These are phyloP conservation scores for Ligustrum vulgare DNA, from an alignment of 257 asterid species.

Conservation along the genomic window DNA sequence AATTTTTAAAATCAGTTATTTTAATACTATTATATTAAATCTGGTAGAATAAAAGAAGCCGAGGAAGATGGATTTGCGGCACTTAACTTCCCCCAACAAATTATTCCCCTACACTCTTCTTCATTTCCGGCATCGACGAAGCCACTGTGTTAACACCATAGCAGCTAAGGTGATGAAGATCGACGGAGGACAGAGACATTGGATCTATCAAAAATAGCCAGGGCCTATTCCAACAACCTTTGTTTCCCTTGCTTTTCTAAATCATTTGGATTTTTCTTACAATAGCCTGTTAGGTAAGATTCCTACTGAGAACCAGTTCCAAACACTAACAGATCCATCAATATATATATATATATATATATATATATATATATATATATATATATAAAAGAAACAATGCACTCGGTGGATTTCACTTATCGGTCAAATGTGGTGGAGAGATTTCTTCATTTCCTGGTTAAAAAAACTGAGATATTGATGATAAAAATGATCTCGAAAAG, in stretches of 20 bases:
- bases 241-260: conserved; percentile 29
- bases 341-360: no score
- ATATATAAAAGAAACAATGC: conserved; percentile 30
- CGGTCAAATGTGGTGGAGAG: conserved; percentile 8
- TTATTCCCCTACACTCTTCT: no score
- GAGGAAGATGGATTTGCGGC: no score
- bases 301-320: conserved; percentile 35
- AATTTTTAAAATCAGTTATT: no score
- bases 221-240: conserved; percentile 35
- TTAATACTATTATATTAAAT: no score
- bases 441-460: conserved; percentile 18
- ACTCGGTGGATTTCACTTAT: conserved; percentile 34
- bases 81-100: no score
- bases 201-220: conserved; percentile 29
- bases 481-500: conserved; percentile 23
- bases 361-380: no score
- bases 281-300: conserved; percentile 41
- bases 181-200: conserved; percentile 30
- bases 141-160: no score
- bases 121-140: no score
- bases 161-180: no score
- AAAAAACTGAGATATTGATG: neutral
- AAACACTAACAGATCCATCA: conserved; percentile 33
- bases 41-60: no score
- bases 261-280: conserved; percentile 35